phyloP scores from a whole-genome alignment of 139 green algal genomes.

The Zygnema circumcarinatum region DNA sequence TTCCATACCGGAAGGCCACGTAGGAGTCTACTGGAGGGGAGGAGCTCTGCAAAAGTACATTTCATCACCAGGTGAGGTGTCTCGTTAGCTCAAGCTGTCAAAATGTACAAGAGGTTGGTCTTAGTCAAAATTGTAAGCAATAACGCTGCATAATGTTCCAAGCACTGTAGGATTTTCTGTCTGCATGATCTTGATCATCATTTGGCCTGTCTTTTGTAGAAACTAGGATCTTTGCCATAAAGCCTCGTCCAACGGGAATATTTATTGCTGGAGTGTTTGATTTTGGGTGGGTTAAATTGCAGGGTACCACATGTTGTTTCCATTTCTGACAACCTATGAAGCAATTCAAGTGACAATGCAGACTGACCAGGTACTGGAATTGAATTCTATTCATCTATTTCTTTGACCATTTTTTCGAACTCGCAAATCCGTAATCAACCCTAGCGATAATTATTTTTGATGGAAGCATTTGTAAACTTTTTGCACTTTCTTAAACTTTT shows the following conservation, averaged over 20 bases:
- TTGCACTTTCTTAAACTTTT: too few species aligned
- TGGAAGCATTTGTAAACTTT: too few species aligned
- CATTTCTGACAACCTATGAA: constrained; percentile 64
- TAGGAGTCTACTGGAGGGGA: constrained; percentile 70
- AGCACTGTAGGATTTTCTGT: too few species aligned
- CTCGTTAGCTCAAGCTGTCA: too few species aligned
- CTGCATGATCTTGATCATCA: too few species aligned
- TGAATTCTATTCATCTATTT: not conserved
- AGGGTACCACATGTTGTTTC: constrained; percentile 64
- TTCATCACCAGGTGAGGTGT: constrained; percentile 59
- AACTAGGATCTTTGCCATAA: too few species aligned
- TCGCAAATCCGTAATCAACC: too few species aligned
- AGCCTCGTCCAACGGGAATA: too few species aligned
- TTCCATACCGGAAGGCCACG: constrained; percentile 63
- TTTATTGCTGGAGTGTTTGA: too few species aligned
- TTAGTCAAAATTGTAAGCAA: not conserved
- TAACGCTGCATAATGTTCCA: not conserved
- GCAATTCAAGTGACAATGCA: constrained; percentile 69
- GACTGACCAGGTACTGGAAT: constrained; percentile 70
- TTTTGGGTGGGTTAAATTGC: too few species aligned
- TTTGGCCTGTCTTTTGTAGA: too few species aligned
- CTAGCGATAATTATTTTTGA: too few species aligned
- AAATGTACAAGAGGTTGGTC: not conserved
- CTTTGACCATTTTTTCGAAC: not conserved
- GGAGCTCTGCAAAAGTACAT: constrained; percentile 62